These are phyloP conservation scores for Leccinum fibrillosum DNA, from an alignment of 768 basidiomycete genomes.

Conservation along the genomic window DNA sequence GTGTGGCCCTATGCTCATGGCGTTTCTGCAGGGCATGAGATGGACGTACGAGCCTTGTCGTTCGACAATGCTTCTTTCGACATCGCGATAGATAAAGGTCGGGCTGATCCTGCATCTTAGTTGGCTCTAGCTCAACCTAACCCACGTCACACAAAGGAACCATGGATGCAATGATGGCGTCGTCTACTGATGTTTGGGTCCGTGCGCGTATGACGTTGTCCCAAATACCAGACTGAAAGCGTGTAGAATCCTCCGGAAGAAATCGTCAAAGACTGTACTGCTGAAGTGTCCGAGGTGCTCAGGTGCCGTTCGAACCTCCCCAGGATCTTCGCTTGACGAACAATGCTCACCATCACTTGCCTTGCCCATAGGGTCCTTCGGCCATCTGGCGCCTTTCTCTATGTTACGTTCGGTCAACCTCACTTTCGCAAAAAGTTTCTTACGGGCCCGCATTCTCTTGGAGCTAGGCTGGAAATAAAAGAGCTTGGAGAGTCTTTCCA, in stretches of 20 bases:
- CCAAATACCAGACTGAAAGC: slow-evolving; percentile 1
- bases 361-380: slow-evolving; percentile 54
- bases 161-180: slow-evolving; percentile 89
- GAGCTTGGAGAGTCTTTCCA: slow-evolving; percentile 79
- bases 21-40: slow-evolving; percentile 62
- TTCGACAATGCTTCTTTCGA: slow-evolving; percentile 65
- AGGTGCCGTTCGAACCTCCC: slow-evolving; percentile 38
- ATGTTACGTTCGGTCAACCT: slow-evolving; percentile 86
- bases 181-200: slow-evolving; percentile 82
- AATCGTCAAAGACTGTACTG: slow-evolving; percentile 65
- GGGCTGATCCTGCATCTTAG: neutral
- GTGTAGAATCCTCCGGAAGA: slow-evolving; percentile 69
- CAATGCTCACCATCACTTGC: neutral
- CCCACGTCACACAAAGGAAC: slow-evolving; percentile 44
- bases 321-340: neutral
- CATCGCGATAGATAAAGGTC: slow-evolving; percentile 82
- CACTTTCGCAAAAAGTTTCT: slow-evolving; percentile 79
- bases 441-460: slow-evolving; percentile 37
- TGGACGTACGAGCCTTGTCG: slow-evolving; percentile 71
- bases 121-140: neutral
- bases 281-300: slow-evolving; percentile 73
- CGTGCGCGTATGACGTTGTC: slow-evolving; percentile 8
- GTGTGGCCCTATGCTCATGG: neutral
- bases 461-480: slow-evolving; percentile 60
- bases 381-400: slow-evolving; percentile 62